A percentile compares a stretch with the other conserved stretches of the same genome.
These are phyloP conservation scores for Amborella trichopoda DNA, from an alignment of 164 flowering plant genomes.

Conservation along the genomic window DNA sequence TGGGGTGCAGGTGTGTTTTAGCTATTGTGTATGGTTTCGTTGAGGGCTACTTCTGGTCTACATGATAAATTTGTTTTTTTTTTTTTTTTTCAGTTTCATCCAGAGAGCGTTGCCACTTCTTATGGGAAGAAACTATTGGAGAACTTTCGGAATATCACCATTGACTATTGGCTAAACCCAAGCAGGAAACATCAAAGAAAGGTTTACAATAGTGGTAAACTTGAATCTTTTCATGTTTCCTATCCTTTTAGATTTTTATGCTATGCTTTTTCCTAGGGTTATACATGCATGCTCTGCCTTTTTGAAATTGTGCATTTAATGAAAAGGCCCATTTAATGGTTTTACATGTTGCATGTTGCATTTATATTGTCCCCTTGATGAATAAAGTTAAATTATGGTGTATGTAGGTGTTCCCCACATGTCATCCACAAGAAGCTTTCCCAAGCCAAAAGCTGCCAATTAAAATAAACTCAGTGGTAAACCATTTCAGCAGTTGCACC, in stretches of 20 bases:
- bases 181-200: constrained; percentile 20
- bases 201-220: constrained; percentile 41
- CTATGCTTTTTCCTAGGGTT: no score
- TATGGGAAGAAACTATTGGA: constrained; percentile 71
- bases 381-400: constrained; percentile 38
- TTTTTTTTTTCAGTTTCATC: constrained; percentile 71
- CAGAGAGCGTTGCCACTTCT: constrained; percentile 87
- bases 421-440: constrained; percentile 15
- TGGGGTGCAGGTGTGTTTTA: constrained; percentile 90
- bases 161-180: constrained; percentile 55
- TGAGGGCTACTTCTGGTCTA: neutral
- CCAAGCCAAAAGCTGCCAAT: constrained; percentile 8
- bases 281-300: no score
- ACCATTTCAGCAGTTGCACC: constrained; percentile 10
- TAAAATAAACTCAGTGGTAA: constrained; percentile 9
- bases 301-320: no score
- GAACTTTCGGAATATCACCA: constrained; percentile 74
- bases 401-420: constrained; percentile 50
- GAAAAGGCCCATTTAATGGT: no score
- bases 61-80: neutral
- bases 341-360: no score
- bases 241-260: no score
- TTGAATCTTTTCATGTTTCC: no score
- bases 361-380: no score
- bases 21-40: no score